phyloP scores from a whole-genome alignment of 306 rosid genomes.

The Quercus robur region DNA sequence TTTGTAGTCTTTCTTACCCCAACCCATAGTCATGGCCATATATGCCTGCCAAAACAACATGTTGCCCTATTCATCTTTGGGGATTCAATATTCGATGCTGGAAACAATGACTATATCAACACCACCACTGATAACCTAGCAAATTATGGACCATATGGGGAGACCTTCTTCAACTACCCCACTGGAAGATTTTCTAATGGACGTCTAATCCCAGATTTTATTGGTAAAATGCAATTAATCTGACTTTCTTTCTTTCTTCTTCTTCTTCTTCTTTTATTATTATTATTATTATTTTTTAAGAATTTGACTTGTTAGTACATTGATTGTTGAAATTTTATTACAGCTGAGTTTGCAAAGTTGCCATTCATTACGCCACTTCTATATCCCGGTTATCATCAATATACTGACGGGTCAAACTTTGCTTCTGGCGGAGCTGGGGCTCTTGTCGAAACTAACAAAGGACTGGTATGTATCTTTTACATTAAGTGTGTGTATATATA shows the following conservation, averaged over 20 bases:
- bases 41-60: not conserved
- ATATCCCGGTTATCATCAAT: conserved; percentile 31
- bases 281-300: not conserved
- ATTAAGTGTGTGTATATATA: conserved; percentile 15
- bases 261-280: too few species aligned
- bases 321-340: not conserved
- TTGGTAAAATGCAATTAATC: conserved; percentile 17
- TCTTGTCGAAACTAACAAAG: conserved; percentile 42
- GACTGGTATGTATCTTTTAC: conserved; percentile 25
- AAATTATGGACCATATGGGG: conserved; percentile 34
- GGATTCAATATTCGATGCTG: conserved; percentile 43
- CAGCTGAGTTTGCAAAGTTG: conserved; percentile 59
- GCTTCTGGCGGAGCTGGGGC: conserved; percentile 77
- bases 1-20: too few species aligned
- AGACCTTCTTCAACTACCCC: conserved; percentile 35
- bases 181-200: conserved; percentile 45
- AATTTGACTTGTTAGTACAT: not conserved
- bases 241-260: not conserved
- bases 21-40: not conserved
- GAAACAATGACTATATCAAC: conserved; percentile 45
- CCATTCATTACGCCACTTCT: conserved; percentile 48
- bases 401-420: conserved; percentile 52
- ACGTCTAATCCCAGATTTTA: conserved; percentile 39
- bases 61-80: conserved; percentile 39
- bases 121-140: conserved; percentile 19